Conservation (phyloP, 1,284 basidiomycete species). For the Ganoderma sp. region DNA sequence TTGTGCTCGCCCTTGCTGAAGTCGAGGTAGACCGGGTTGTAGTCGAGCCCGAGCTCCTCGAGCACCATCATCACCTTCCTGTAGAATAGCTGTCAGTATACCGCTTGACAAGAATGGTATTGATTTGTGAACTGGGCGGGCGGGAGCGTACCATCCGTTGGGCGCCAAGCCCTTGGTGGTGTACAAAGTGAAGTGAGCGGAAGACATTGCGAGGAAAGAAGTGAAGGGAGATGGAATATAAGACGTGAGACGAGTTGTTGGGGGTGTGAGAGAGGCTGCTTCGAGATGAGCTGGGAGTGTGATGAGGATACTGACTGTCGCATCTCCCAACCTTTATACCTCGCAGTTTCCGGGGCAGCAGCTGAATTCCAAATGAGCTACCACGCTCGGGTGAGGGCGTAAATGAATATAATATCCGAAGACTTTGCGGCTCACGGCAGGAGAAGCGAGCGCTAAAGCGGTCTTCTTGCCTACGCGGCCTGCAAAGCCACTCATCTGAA, state of each 20-base stretch:
- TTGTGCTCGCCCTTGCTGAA: slow-evolving; percentile 40
- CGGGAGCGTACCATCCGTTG: slow-evolving; percentile 3
- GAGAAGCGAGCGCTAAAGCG: background rate
- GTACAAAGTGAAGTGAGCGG: slow-evolving; percentile 5
- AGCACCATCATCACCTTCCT: slow-evolving; percentile 40
- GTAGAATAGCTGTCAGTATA: background rate
- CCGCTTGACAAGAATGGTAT: too few species aligned
- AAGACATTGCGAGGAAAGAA: background rate
- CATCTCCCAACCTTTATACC: background rate
- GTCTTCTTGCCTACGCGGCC: background rate
- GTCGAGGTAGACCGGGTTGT: slow-evolving; percentile 40
- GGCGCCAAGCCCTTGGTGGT: slow-evolving; percentile 1
- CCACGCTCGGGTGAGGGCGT: background rate
- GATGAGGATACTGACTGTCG: background rate
- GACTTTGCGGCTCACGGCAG: background rate
- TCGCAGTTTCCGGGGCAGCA: background rate
- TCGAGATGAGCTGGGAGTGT: background rate
- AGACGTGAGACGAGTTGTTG: background rate
- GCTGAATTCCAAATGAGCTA: background rate
- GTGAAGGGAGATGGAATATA: too few species aligned
- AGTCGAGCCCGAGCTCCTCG: slow-evolving; percentile 40
- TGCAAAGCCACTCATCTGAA: background rate
- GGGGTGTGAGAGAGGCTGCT: background rate
- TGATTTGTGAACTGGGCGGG: background rate
- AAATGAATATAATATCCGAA: background rate